Evolutionary conservation across 1,139 yeast species (phyloP).

Genomic region (Pichia sp.): DNA sequence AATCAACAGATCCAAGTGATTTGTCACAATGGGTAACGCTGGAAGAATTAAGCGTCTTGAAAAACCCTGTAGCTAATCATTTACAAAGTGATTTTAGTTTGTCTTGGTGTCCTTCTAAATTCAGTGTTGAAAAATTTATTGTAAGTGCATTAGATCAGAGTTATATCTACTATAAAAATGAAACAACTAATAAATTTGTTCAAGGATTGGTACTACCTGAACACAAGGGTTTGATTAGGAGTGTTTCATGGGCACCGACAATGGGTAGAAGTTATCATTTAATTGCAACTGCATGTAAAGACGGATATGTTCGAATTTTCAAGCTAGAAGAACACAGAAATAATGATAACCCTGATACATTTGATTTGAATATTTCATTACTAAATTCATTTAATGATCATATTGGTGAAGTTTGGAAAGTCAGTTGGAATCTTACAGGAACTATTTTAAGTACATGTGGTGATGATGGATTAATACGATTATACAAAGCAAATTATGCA

Average conservation of each 20-base stretch:
- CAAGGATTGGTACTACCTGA: constrained; percentile 51
- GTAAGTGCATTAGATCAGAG: constrained; percentile 89
- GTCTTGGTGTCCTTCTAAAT: constrained; percentile 91
- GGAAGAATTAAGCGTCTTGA: constrained; percentile 63
- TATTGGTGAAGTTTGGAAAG: constrained; percentile 80
- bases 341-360: constrained; percentile 1
- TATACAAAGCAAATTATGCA: constrained; percentile 85
- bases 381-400: constrained; percentile 42
- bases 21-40: constrained; percentile 75
- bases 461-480: constrained; percentile 84
- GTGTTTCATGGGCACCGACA: constrained; percentile 95
- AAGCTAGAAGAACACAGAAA: constrained; percentile 46
- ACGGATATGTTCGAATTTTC: constrained; percentile 83
- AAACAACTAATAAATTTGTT: constrained; percentile 38
- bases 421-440: constrained; percentile 90
- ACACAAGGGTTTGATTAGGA: constrained; percentile 79
- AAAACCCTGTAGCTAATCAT: constrained; percentile 57
- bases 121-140: constrained; percentile 71
- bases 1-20: constrained; percentile 83
- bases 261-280: constrained; percentile 87
- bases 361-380: constrained; percentile 36
- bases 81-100: constrained; percentile 81
- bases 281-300: constrained; percentile 93
- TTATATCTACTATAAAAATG: constrained; percentile 57
- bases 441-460: constrained; percentile 91